These are phyloP conservation scores for Ganoderma leucocontextum DNA, from an alignment of 1,284 basidiomycete species.

Conservation along the genomic window DNA sequence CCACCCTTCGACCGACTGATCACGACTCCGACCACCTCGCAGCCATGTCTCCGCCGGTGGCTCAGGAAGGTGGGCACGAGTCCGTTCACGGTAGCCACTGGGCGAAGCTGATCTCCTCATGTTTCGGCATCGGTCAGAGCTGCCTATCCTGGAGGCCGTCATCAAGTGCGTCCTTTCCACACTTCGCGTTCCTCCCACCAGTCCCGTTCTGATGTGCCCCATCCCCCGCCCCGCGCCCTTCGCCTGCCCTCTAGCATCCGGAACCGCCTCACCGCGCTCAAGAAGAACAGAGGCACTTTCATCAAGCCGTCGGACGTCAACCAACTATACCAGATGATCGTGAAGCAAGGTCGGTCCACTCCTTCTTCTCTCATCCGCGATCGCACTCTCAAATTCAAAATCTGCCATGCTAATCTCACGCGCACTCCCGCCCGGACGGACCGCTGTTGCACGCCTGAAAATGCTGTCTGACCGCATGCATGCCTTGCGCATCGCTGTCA, in stretches of 20 bases:
- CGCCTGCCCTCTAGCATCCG: constrained; percentile 72
- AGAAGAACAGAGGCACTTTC: constrained; percentile 89
- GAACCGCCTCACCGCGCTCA: constrained; percentile 88
- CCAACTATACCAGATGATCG: constrained; percentile 90
- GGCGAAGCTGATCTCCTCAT: constrained; percentile 36
- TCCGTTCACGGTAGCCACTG: constrained; percentile 33
- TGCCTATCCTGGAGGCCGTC: constrained; percentile 94
- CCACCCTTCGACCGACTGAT: neutral
- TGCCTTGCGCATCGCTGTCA: constrained; percentile 7
- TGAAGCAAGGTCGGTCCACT: constrained; percentile 84
- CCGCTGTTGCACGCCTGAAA: constrained; percentile 5
- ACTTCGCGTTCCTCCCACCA: constrained; percentile 14
- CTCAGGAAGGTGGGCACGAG: constrained; percentile 71
- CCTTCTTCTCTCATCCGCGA: neutral
- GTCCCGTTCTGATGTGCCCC: constrained; percentile 22
- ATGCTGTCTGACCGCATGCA: constrained; percentile 4
- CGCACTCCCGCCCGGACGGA: constrained; percentile 8
- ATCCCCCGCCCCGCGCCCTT: neutral
- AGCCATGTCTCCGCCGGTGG: constrained; percentile 69
- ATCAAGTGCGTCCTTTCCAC: constrained; percentile 74
- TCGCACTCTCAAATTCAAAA: constrained; percentile 1
- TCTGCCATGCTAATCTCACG: constrained; percentile 13
- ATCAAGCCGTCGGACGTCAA: constrained; percentile 95
- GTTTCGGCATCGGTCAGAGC: constrained; percentile 60
- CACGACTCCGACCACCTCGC: neutral